A percentile compares a stretch with the other conserved stretches of the same genome.
phyloP scores from a whole-genome alignment of 768 basidiomycete species.

The Collybiopsis confluens region DNA sequence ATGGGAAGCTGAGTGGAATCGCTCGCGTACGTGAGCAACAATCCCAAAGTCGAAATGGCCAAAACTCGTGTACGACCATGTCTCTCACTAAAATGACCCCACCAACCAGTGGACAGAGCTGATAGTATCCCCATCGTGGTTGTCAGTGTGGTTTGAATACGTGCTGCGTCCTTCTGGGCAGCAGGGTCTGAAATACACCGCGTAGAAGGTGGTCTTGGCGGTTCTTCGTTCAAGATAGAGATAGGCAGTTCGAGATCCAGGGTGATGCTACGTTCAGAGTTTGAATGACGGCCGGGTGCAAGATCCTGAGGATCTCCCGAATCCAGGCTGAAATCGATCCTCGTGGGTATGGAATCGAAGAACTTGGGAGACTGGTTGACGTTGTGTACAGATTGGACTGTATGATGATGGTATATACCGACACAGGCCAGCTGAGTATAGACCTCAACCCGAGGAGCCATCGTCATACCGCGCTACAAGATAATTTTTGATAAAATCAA shows the following conservation, averaged over 20 bases:
- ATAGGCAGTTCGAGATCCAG: too few relatives aligned
- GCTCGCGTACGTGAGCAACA: slow-evolving; percentile 33
- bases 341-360: too few relatives aligned
- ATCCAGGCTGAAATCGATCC: too few relatives aligned
- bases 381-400: too few relatives aligned
- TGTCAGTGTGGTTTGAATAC: slow-evolving; percentile 72
- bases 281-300: too few relatives aligned
- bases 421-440: slow-evolving; percentile 77
- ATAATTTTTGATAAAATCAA: slow-evolving; percentile 9
- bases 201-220: slow-evolving; percentile 32
- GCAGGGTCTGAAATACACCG: slow-evolving; percentile 44
- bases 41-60: slow-evolving; percentile 63
- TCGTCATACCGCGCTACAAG: slow-evolving; percentile 75
- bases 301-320: too few relatives aligned
- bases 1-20: too few relatives aligned
- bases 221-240: too few relatives aligned
- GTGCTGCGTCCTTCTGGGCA: slow-evolving; percentile 69
- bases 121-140: slow-evolving; percentile 76
- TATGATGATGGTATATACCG: slow-evolving; percentile 37
- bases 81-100: slow-evolving; percentile 81
- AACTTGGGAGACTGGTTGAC: too few relatives aligned
- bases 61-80: slow-evolving; percentile 78
- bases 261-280: too few relatives aligned
- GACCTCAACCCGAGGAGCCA: slow-evolving; percentile 76
- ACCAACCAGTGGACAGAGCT: slow-evolving; percentile 84